Percentiles rank a stretch among this genome's conserved stretches.
Evolutionary conservation across 495 filamentous ascomycete species (phyloP).

Genomic region (Xylaria telfairii): DNA sequence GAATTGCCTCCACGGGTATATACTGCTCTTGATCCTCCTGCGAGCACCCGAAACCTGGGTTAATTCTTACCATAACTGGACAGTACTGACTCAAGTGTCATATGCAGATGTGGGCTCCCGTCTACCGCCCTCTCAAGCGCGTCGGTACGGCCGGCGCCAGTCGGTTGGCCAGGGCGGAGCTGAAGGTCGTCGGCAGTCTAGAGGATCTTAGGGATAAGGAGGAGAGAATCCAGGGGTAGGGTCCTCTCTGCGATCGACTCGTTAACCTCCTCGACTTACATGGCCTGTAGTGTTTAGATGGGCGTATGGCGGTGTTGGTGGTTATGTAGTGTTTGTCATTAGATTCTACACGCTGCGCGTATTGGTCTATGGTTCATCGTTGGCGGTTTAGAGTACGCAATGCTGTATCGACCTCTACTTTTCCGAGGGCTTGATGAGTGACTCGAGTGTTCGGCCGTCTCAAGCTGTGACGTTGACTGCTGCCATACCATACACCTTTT

Average conservation of each 20-base stretch:
- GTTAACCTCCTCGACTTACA: not conserved
- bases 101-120: conserved; percentile 93
- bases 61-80: too few species aligned
- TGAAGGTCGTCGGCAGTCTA: conserved; percentile 56
- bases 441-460: too few species aligned
- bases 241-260: not conserved
- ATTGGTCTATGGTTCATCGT: not conserved
- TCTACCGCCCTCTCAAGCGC: conserved; percentile 68
- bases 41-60: too few species aligned
- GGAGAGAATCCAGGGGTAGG: conserved; percentile 14
- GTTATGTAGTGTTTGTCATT: not conserved
- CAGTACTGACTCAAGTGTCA: too few species aligned
- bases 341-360: not conserved
- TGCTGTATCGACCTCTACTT: not conserved
- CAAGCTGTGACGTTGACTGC: not conserved
- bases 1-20: too few species aligned
- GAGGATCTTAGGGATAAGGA: conserved; percentile 24
- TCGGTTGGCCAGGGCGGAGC: conserved; percentile 63
- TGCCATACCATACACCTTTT: not conserved
- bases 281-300: not conserved
- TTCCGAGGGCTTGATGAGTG: not conserved
- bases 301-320: not conserved
- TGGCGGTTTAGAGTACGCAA: not conserved
- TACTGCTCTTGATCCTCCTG: too few species aligned
- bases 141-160: conserved; percentile 58